Evolutionary conservation across 2,329 filamentous ascomycete species (phyloP).

Genomic region (Xylariaceae sp.): DNA sequence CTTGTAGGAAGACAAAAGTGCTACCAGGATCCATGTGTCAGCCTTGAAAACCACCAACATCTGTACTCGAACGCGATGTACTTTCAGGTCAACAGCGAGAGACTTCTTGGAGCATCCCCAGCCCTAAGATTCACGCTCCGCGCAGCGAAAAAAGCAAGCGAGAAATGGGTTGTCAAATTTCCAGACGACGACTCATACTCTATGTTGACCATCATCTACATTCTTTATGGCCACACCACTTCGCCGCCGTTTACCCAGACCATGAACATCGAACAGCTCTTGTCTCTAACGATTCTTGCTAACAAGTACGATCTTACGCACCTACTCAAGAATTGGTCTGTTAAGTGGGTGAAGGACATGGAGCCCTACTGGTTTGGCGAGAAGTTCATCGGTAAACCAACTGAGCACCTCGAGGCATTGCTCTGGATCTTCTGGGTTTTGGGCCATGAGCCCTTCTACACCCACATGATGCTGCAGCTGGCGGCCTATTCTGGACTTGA

Average conservation of each 20-base stretch:
- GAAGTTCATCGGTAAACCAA: constrained; percentile 13
- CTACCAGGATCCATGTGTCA: too few relatives aligned
- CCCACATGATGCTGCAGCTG: constrained; percentile 23
- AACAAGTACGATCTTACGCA: constrained; percentile 25
- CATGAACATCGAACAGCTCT: constrained; percentile 13
- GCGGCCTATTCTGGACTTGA: constrained; percentile 20
- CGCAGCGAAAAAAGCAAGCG: background rate
- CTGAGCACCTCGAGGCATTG: constrained; percentile 18
- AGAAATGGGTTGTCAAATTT: constrained; percentile 15
- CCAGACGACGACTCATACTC: constrained; percentile 22
- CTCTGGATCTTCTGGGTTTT: constrained; percentile 27
- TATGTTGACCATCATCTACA: constrained; percentile 20
- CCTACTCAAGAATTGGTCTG: constrained; percentile 11
- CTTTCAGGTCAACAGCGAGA: too few relatives aligned
- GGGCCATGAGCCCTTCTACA: constrained; percentile 26
- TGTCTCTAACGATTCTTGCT: constrained; percentile 17
- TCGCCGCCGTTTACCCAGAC: background rate
- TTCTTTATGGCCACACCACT: constrained; percentile 18
- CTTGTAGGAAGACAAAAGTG: too few relatives aligned
- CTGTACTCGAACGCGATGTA: too few relatives aligned
- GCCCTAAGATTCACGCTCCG: too few relatives aligned
- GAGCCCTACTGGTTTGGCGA: constrained; percentile 14
- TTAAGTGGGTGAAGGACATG: constrained; percentile 20
- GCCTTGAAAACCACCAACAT: too few relatives aligned
- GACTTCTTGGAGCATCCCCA: too few relatives aligned